Evolutionary conservation across 768 basidiomycete genomes (phyloP).

Genomic region (Filobasidium floriforme): DNA sequence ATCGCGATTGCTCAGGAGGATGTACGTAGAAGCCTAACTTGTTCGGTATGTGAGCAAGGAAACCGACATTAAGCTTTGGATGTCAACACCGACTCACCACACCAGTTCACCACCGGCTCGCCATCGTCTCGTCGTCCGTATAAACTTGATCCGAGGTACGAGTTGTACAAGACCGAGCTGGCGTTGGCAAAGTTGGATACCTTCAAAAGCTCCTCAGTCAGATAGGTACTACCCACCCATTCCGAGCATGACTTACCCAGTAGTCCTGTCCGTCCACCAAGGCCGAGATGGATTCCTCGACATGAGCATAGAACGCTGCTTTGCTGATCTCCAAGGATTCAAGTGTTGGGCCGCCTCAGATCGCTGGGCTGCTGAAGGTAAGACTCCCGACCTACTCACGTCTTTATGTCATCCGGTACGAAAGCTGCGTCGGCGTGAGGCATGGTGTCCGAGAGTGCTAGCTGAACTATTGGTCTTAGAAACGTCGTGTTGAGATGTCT

Average conservation of each 20-base stretch:
- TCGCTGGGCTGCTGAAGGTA: background rate
- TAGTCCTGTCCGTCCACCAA: slow-evolving; percentile 62
- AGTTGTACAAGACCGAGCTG: slow-evolving; percentile 69
- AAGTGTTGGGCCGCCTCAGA: no score
- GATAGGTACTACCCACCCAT: no score
- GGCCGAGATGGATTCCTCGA: slow-evolving; percentile 56
- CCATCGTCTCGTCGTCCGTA: slow-evolving; percentile 53
- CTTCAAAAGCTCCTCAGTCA: slow-evolving; percentile 31
- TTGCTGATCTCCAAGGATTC: slow-evolving; percentile 48
- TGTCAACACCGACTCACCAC: slow-evolving; percentile 55
- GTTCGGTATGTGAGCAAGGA: no score
- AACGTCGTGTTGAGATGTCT: no score
- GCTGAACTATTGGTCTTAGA: background rate
- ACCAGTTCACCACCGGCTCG: slow-evolving; percentile 78
- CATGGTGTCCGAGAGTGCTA: slow-evolving; percentile 49
- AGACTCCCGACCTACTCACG: slow-evolving; percentile 25
- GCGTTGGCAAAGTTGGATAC: slow-evolving; percentile 82
- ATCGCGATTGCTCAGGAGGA: slow-evolving; percentile 27
- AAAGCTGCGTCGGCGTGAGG: slow-evolving; percentile 74
- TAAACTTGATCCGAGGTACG: slow-evolving; percentile 60
- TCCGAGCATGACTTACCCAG: slow-evolving; percentile 57
- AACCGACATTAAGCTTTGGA: no score
- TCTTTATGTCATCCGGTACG: slow-evolving; percentile 61
- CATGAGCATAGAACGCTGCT: slow-evolving; percentile 69
- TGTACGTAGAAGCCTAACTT: slow-evolving; percentile 75